A percentile compares a stretch with the other conserved stretches of the same genome.
Evolutionary conservation across 2,329 filamentous ascomycete species (phyloP).

Genomic region (Arthrinium phaeospermum): DNA sequence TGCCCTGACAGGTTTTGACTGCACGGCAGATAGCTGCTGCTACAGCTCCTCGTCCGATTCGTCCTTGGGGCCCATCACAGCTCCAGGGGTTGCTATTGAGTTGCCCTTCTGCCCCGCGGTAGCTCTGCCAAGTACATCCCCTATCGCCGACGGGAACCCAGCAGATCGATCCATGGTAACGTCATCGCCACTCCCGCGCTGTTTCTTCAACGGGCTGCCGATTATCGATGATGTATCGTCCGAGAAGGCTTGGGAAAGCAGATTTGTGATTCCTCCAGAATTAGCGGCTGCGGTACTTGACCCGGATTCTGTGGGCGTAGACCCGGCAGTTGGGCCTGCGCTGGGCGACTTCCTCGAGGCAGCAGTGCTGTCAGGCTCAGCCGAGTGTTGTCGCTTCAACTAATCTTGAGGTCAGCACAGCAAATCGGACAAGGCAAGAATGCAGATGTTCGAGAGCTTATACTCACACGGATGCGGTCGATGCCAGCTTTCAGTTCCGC

Average conservation of each 20-base stretch:
- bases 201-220: constrained; percentile 78
- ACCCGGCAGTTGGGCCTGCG: constrained; percentile 45
- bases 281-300: constrained; percentile 36
- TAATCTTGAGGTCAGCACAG: constrained; percentile 39
- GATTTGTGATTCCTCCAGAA: constrained; percentile 40
- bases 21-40: neutral
- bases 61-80: constrained; percentile 28
- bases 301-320: constrained; percentile 48
- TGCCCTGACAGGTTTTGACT: neutral
- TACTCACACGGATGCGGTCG: constrained; percentile 77
- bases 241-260: constrained; percentile 50
- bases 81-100: constrained; percentile 21
- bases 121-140: constrained; percentile 47
- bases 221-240: constrained; percentile 53
- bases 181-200: constrained; percentile 66
- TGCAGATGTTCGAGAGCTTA: neutral
- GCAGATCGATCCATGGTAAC: constrained; percentile 47
- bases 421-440: too few relatives aligned
- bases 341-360: constrained; percentile 52
- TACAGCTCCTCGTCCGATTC: constrained; percentile 41
- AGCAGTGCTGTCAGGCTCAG: constrained; percentile 63
- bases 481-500: constrained; percentile 82
- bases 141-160: constrained; percentile 46
- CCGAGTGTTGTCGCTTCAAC: constrained; percentile 83
- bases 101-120: constrained; percentile 32